These are phyloP conservation scores for Penicillium dipodomyicola DNA, from an alignment of 495 filamentous ascomycete species.

Conservation along the genomic window DNA sequence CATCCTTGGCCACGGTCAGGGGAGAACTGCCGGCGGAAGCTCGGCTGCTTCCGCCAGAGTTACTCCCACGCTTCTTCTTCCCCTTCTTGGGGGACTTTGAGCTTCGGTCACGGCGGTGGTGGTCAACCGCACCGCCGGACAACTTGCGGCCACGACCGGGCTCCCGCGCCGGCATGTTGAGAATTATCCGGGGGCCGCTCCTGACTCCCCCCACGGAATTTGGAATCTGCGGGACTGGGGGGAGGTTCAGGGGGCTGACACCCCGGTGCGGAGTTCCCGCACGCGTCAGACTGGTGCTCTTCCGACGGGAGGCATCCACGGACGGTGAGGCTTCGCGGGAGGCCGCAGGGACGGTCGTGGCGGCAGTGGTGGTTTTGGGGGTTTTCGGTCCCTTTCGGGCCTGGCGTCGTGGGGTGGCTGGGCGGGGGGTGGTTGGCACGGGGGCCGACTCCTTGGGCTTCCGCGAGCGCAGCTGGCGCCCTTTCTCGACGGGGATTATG, in stretches of 20 bases:
- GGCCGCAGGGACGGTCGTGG: constrained; percentile 2
- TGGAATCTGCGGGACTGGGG: constrained; percentile 1
- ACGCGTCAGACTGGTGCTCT: background rate
- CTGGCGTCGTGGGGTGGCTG: background rate
- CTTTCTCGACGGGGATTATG: background rate
- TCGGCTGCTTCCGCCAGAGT: background rate
- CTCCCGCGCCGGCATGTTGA: background rate
- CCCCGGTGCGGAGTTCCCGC: constrained; percentile 1
- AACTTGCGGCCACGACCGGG: background rate
- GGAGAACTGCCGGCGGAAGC: background rate
- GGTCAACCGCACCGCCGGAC: background rate
- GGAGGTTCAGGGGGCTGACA: background rate
- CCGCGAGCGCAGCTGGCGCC: constrained; percentile 5
- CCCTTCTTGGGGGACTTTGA: constrained; percentile 1
- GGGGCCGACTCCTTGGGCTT: constrained; percentile 3
- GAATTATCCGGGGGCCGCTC: background rate
- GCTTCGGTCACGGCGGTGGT: background rate
- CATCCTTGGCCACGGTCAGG: background rate
- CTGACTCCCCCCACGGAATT: background rate
- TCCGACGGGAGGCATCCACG: constrained; percentile 3
- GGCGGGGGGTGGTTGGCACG: background rate
- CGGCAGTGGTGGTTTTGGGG: background rate
- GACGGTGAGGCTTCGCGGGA: constrained; percentile 3
- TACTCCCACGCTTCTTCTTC: background rate
- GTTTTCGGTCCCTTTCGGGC: background rate